A percentile compares a stretch with the other conserved stretches of the same genome.
These are phyloP conservation scores for Phalaenopsis aphrodite DNA, from an alignment of 106 monocot genomes.

Conservation along the genomic window DNA sequence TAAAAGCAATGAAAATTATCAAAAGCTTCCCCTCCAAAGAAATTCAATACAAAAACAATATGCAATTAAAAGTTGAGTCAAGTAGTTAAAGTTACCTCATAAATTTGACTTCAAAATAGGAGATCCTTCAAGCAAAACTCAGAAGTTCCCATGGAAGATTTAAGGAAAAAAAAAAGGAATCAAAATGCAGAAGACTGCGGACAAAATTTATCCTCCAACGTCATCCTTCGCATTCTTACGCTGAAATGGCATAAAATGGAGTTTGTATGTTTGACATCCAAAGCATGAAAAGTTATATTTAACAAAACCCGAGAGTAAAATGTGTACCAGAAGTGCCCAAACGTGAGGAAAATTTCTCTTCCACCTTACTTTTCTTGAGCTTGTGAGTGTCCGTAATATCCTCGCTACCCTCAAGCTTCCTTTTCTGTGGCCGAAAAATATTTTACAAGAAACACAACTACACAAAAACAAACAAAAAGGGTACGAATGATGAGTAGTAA, in stretches of 20 bases:
- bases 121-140: conserved; percentile 8
- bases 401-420: conserved; percentile 53
- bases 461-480: background rate
- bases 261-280: conserved; percentile 1
- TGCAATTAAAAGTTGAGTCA: background rate
- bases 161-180: background rate
- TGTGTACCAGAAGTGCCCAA: background rate
- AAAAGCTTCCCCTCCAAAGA: background rate
- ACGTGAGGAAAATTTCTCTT: background rate
- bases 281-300: background rate
- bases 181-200: conserved; percentile 6
- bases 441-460: background rate
- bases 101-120: background rate
- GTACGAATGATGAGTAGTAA: background rate
- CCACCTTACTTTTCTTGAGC: conserved; percentile 75
- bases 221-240: conserved; percentile 51
- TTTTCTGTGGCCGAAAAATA: conserved; percentile 32
- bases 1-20: background rate
- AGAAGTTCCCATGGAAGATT: background rate
- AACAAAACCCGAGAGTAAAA: background rate
- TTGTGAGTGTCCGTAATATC: conserved; percentile 37
- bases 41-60: background rate
- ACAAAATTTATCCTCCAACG: conserved; percentile 41
- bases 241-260: conserved; percentile 21
- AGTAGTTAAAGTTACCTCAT: background rate